Conservation (phyloP, 371 early-diverging fungal species). For the Mortierella sp. region DNA sequence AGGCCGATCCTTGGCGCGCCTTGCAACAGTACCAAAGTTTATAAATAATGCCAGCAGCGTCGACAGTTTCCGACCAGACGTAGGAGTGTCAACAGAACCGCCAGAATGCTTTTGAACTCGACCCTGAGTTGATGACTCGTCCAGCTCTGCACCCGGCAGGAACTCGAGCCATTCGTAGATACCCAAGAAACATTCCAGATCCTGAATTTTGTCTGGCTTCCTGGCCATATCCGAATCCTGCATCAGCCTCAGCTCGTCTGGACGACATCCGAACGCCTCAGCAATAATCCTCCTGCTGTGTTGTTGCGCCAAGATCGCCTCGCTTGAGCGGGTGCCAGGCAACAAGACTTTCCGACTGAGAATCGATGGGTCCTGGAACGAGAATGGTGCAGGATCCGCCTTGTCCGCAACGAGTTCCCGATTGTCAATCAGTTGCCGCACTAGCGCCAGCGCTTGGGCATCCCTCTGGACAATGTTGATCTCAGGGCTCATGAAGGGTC, state of each 20-base stretch:
- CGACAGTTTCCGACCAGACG: slow-evolving; percentile 37
- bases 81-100: background rate
- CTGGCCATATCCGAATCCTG: slow-evolving; percentile 42
- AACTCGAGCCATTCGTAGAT: slow-evolving; percentile 56
- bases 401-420: slow-evolving; percentile 22
- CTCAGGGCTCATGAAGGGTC: slow-evolving; percentile 27
- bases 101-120: background rate
- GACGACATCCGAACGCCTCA: slow-evolving; percentile 34
- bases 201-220: slow-evolving; percentile 55
- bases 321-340: slow-evolving; percentile 48
- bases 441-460: slow-evolving; percentile 52
- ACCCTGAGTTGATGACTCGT: background rate
- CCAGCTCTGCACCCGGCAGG: slow-evolving; percentile 46
- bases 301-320: slow-evolving; percentile 21
- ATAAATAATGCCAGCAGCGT: slow-evolving; percentile 32
- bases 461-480: slow-evolving; percentile 29
- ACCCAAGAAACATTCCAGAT: slow-evolving; percentile 51
- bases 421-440: slow-evolving; percentile 31
- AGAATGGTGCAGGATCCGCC: slow-evolving; percentile 22
- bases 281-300: slow-evolving; percentile 20
- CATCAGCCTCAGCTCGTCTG: slow-evolving; percentile 47
- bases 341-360: slow-evolving; percentile 33
- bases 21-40: slow-evolving; percentile 48
- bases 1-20: slow-evolving; percentile 18
- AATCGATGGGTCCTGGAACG: slow-evolving; percentile 40